Evolutionary conservation across 768 basidiomycete genomes (phyloP), one percentile per base, ranked within the genome.

Genomic region (Termitomyces sp.): DNA sequence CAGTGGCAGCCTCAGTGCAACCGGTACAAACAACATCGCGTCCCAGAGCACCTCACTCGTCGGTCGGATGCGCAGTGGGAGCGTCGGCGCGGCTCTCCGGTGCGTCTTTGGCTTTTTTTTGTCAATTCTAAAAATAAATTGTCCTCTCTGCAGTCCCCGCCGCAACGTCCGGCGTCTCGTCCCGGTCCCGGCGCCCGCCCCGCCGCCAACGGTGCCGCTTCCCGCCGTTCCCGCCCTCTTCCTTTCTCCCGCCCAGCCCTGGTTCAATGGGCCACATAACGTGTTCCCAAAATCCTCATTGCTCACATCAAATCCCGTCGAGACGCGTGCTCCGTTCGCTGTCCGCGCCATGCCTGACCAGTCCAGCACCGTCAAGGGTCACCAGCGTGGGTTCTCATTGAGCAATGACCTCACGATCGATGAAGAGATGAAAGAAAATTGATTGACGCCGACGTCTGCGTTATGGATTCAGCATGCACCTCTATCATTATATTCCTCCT

Each of bases 51-150:
- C 71, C 0, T 79, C 76, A 57, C 65, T 83, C 11, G 70, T 81
- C 25, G 76, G 79, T n/a, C 70, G 84, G 46, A 65, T 84, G 66
- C 71, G 84, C 46, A 84, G 81, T 59, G 83, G 83, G 5, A 86
- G 84, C 57, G 66, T 78, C 19, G 70, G 75, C 37, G 63, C 66
- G 12, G 66, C 67, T 10, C 59, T 70, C 68, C 55, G 61, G 74
- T 68, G 49, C 35, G 21, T 47, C 50, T 32, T 60, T 57, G 23
- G 45, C 57, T 62, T 58, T 62, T 58, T 50, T 53, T 27, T 27
- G 12, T 27, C 23, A 8, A 37, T 12, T 28, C 54, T 52, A 46
- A 53, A 53, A 57, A 47, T 50, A 60, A 42, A 44, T 12, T 17
- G 42, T 46, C 9, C 44, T 25, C 52, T 19, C 3, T n/a, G 7